Percentiles rank a stretch among this genome's conserved stretches.
phyloP scores from a whole-genome alignment of 176 grass and related monocot species.

The Themeda triandra region DNA sequence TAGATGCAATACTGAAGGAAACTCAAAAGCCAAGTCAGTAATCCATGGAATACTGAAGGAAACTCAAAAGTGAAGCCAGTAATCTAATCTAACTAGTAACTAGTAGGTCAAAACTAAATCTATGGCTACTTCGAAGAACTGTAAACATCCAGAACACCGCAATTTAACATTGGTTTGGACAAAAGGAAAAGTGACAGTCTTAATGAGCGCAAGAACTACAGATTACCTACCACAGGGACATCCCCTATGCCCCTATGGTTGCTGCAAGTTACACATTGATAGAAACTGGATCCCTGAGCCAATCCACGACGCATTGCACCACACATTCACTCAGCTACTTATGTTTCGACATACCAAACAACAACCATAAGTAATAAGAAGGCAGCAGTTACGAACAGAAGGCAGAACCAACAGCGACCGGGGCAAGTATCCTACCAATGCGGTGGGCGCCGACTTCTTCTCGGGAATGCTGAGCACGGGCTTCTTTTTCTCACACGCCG shows the following conservation, averaged over 20 bases:
- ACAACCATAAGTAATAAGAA: background rate
- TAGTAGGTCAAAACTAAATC: background rate
- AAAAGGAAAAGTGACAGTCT: background rate
- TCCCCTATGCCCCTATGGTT: background rate
- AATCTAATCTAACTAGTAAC: background rate
- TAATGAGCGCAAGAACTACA: background rate
- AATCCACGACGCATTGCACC: background rate
- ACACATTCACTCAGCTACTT: background rate
- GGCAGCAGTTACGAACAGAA: background rate
- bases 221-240: background rate
- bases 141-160: background rate
- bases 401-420: background rate
- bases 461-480: constrained; percentile 60
- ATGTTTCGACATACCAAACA: background rate
- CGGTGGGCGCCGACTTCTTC: constrained; percentile 39
- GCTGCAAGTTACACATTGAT: background rate
- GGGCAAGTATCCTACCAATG: constrained; percentile 28
- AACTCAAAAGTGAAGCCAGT: too few species aligned
- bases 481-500: constrained; percentile 17
- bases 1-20: background rate
- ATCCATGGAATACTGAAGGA: too few species aligned
- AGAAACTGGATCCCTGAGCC: background rate
- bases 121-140: background rate
- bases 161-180: background rate
- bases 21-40: background rate